Base-by-base conservation (phyloP, 345 rosid species). In the Ceriops tagal region DNA sequence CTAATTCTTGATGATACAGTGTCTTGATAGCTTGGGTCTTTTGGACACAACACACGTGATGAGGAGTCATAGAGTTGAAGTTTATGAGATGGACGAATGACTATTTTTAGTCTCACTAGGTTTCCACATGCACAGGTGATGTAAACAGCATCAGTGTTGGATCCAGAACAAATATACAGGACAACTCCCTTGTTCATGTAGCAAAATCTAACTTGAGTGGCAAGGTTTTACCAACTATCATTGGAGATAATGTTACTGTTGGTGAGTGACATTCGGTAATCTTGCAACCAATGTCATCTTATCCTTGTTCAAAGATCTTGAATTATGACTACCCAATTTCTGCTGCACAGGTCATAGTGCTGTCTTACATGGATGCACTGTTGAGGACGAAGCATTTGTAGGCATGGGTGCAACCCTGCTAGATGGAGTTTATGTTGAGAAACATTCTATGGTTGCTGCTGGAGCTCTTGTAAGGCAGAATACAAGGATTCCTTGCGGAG, bases 321-420 rank as follows among this genome's bases (percentile, higher is more conserved):
- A 28, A 26, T 31, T 43, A 18, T 67, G 65, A 53, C 52, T 28
- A 66, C 65, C 65, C 72, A 58, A 74, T 62, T 77, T 72, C 53
- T 26, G 53, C 39, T 68, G 79, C 64, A 68, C 89, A 93, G 97
- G 97, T 77, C 98, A 93, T 71, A 86, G 96, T 73, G 96, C 92
- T 81, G 91, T 93, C 80, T 77, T 93, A 75, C 97, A 91, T 88
- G 98, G 98, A 58, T 93, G 96, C 79, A 88, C 88, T 65, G 90
- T 89, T 68, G 96, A 93, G 84, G 95, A 93, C 63, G 95, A 89
- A 65, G 84, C 91, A 59, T 89, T 91, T 73, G 86, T 91, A 32
- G 95, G 98, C 27, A 88, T 87, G 92, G 96, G 97, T 57, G 96
- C 97, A n/a, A 88, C 92, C 39, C 82, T 93, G 63, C 95, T 93